These are phyloP conservation scores for Aplosporella prunicola DNA, from an alignment of 2,329 filamentous ascomycete species.

Conservation along the genomic window DNA sequence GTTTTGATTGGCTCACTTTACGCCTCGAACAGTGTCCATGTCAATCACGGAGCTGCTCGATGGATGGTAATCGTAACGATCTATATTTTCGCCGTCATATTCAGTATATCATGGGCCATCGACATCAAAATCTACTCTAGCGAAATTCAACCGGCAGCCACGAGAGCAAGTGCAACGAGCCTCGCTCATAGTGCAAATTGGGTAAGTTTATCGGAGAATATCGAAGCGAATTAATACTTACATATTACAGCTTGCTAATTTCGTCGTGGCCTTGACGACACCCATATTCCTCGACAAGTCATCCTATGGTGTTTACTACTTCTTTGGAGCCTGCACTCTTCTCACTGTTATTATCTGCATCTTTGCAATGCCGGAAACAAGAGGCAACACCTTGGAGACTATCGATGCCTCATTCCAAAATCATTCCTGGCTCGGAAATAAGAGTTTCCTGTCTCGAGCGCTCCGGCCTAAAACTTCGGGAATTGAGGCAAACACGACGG, in stretches of 20 bases:
- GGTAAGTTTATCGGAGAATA: conserved; percentile 21
- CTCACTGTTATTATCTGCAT: conserved; percentile 18
- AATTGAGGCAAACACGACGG: no score
- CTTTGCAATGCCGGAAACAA: conserved; percentile 43
- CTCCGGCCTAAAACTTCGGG: no score
- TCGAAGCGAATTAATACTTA: not conserved
- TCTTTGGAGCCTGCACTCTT: conserved; percentile 22
- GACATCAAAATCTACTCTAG: conserved; percentile 47
- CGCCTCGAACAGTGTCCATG: conserved; percentile 36
- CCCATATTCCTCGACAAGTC: conserved; percentile 40
- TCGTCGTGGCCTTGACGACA: conserved; percentile 32
- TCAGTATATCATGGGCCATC: conserved; percentile 45
- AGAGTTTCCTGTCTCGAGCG: no score
- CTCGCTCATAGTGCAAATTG: conserved; percentile 47
- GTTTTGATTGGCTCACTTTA: conserved; percentile 47
- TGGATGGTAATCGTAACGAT: conserved; percentile 45
- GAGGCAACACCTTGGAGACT: conserved; percentile 39
- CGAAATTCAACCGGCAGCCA: conserved; percentile 49
- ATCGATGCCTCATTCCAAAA: conserved; percentile 41
- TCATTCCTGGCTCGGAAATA: conserved; percentile 7
- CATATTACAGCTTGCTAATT: conserved; percentile 20
- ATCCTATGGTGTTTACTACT: conserved; percentile 23
- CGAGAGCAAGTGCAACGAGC: conserved; percentile 45
- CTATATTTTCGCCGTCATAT: conserved; percentile 40
- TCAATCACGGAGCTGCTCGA: conserved; percentile 28